Conservation (phyloP, 2,329 filamentous ascomycete species). For the Endothia cerciana region DNA sequence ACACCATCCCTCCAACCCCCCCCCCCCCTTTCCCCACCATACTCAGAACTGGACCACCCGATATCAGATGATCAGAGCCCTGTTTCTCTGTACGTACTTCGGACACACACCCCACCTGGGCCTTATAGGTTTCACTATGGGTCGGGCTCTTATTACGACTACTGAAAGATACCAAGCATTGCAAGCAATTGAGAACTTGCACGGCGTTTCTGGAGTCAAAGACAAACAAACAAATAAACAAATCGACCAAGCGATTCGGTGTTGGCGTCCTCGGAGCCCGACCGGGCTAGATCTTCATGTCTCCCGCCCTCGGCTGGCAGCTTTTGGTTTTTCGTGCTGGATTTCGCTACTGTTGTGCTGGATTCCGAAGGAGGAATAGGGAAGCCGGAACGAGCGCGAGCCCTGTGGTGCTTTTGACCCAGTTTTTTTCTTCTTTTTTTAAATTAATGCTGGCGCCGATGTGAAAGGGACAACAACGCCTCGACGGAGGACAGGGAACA, state of each 20-base stretch:
- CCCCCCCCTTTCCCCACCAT: background rate
- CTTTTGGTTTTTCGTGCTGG: background rate
- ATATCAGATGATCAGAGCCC: slow-evolving; percentile 19
- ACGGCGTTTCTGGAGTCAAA: slow-evolving; percentile 14
- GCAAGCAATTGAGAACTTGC: slow-evolving; percentile 3
- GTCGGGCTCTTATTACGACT: background rate
- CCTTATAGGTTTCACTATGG: background rate
- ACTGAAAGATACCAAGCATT: background rate
- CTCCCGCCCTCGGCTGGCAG: background rate
- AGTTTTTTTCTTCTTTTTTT: too few relatives aligned
- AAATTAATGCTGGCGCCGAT: background rate
- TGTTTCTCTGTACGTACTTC: slow-evolving; percentile 25
- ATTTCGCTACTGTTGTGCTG: background rate
- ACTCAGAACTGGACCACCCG: background rate
- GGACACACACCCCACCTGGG: background rate
- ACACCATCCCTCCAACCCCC: background rate
- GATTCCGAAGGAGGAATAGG: background rate
- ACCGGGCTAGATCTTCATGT: background rate
- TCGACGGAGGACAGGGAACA: background rate
- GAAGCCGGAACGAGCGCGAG: background rate
- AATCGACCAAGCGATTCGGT: slow-evolving; percentile 13
- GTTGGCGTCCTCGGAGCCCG: slow-evolving; percentile 8
- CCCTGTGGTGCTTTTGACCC: background rate
- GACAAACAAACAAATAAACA: slow-evolving; percentile 4
- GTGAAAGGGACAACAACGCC: background rate